Base-by-base conservation (phyloP, 164 flowering plant genomes). In the Annona squamosa region DNA sequence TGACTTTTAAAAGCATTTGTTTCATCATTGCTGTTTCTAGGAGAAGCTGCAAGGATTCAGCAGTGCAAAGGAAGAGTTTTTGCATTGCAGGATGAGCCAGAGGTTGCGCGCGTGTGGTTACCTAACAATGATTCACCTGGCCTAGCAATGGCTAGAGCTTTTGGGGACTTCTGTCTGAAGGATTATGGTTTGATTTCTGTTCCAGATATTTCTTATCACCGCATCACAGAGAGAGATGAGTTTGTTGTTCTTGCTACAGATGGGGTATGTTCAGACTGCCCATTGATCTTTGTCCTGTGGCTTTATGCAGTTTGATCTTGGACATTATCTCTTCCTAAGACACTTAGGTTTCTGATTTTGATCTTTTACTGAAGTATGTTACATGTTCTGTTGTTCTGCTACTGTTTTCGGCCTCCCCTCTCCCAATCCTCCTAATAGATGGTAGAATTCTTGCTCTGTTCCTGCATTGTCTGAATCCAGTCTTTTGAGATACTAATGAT, bases 51-150 rank as follows among this genome's bases (percentile, higher is more conserved):
- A 67, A 87, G 99, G 80, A 96, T 96, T 13, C 93, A 92, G 65
- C 82, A 86, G 68, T 96, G 97, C 76, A 91, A 87, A 79, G 99
- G 99, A 74, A 85, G 98, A 77, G 97, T 96, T 44, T 96, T 96
- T 82, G 97, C 98, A 67, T 80, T 96, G 88, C 95, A 90, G 81
- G 98, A 93, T 84, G 99, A 96, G 80, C 99, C 97, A 37, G 98
- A 93, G 82, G 99, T 96, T 76, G 85, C 88, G 66, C 88, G 91
- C 62, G 91, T 91, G 42, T 91, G 97, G 97, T 77, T 91, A 75
- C 97, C 97, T 2, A 87, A 91, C 64, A 89, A 81, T 76, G 91
- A 91, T 71, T 88, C 97, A 1, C 97, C 97, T 67, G 93, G 97
- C 63, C 82, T 91, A 73, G 91, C 91, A 67, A 88, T 88, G 91